Evolutionary conservation across 2,329 filamentous ascomycete genomes (phyloP), one percentile per base, ranked within the genome.

Genomic region (Talaromyces sp.): DNA sequence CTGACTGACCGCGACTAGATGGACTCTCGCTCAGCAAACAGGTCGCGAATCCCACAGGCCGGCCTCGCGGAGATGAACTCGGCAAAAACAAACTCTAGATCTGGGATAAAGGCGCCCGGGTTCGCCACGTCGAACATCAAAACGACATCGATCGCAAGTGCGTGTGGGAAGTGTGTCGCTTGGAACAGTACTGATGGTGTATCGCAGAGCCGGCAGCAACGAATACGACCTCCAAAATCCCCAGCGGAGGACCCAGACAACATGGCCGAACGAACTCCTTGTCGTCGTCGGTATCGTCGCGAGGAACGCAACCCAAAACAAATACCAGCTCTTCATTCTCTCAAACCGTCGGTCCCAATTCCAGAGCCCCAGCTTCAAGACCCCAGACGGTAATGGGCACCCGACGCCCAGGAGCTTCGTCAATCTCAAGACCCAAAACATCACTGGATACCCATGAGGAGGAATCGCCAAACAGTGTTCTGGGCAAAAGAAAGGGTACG

Each of bases 331-430:
- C 76, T 64, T 80, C 77, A 63, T 86, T 86, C 64, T 80, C 83
- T 14, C 83, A 80, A 63, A 88, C 84, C 67, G 72, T 86, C 29
- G 85, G 86, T 1, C 79, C 81, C 13, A 80, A 78, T 14, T 66
- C 72, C 19, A 81, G 85, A 64, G 78, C 82, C 14, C 73, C 77
- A 6, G 72, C 77, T 62, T 79, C 71, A 31, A 82, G 84, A 58
- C 79, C 83, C 3, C 79, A 84, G 63, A 80, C 83, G 7, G 78
- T 84, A 38, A 75, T 84, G 65, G 81, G 82, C 63, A 74, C 81
- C 50, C 76, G 80, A 58, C 81, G 80, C 68, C 70, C 77, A 60
- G 76, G 82, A 66, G 73, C 74, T 26, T 71, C 73, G 60, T 78
- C 74, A 64, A 73, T 71, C 55, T 66, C 71, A 63, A 78, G 75